Conservation (phyloP, 495 filamentous ascomycete species). For the Cetradonia linearis region DNA sequence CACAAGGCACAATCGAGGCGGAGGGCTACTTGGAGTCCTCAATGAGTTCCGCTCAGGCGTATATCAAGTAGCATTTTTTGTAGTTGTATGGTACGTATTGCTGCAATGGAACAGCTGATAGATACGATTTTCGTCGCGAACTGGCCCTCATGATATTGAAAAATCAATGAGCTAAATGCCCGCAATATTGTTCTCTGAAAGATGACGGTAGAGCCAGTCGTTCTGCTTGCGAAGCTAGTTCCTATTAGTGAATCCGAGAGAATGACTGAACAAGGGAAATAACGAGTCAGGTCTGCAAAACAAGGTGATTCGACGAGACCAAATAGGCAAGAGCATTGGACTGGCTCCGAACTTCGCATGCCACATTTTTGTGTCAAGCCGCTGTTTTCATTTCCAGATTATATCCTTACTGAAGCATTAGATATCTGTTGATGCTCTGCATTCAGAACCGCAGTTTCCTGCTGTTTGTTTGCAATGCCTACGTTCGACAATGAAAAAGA, state of each 20-base stretch:
- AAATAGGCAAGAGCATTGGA: not conserved
- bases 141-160: not conserved
- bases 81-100: constrained; percentile 41
- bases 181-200: not conserved
- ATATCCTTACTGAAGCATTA: not conserved
- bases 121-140: not conserved
- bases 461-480: not conserved
- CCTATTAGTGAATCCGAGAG: not conserved
- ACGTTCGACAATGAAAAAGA: not conserved
- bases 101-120: constrained; percentile 43
- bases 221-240: not conserved
- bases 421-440: not conserved
- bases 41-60: constrained; percentile 29
- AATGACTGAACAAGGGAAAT: not conserved
- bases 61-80: constrained; percentile 35
- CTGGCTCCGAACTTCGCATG: not conserved
- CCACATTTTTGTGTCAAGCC: no score
- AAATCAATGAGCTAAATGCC: not conserved
- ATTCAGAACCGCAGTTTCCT: not conserved
- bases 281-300: not conserved
- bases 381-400: not conserved
- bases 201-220: not conserved
- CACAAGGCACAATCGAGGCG: constrained; percentile 16
- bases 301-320: not conserved
- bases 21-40: constrained; percentile 19